A percentile compares a stretch with the other conserved stretches of the same genome.
phyloP scores from a whole-genome alignment of 495 filamentous ascomycete species.

The Penicillium argentinense region DNA sequence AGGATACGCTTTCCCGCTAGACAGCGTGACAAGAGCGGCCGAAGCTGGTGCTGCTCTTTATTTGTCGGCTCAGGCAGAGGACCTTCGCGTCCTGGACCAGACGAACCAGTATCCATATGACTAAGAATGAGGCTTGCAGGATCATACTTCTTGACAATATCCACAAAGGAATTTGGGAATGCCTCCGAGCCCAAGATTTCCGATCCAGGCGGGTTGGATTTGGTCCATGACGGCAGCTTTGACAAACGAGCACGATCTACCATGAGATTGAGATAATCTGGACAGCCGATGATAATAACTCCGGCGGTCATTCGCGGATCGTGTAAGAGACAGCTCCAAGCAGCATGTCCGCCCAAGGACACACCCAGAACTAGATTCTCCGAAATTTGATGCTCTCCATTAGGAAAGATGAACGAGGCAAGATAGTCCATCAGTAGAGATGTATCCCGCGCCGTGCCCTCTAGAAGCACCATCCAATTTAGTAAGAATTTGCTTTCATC shows the following conservation, averaged over 20 bases:
- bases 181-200: slow-evolving; percentile 72
- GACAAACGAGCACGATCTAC: slow-evolving; percentile 73
- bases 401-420: slow-evolving; percentile 69
- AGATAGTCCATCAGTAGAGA: slow-evolving; percentile 70
- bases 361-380: slow-evolving; percentile 77
- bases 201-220: slow-evolving; percentile 52
- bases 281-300: slow-evolving; percentile 82
- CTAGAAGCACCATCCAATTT: slow-evolving; percentile 22
- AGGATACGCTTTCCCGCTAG: slow-evolving; percentile 75
- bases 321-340: slow-evolving; percentile 77
- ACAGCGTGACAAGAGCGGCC: slow-evolving; percentile 42
- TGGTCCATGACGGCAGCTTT: slow-evolving; percentile 61
- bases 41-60: slow-evolving; percentile 39
- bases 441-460: slow-evolving; percentile 75
- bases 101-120: slow-evolving; percentile 34
- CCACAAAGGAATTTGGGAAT: slow-evolving; percentile 67
- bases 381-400: slow-evolving; percentile 52
- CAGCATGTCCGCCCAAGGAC: slow-evolving; percentile 84
- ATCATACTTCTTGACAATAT: slow-evolving; percentile 61
- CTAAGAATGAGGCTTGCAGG: slow-evolving; percentile 69
- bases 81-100: slow-evolving; percentile 27
- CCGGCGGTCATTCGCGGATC: slow-evolving; percentile 76
- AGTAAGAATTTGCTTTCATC: neutral
- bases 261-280: slow-evolving; percentile 81
- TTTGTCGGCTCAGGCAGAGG: slow-evolving; percentile 48